A percentile compares a stretch with the other conserved stretches of the same genome.
phyloP scores from a whole-genome alignment of 805 yeast genomes.

The Schizosaccharomyces japonicus region DNA sequence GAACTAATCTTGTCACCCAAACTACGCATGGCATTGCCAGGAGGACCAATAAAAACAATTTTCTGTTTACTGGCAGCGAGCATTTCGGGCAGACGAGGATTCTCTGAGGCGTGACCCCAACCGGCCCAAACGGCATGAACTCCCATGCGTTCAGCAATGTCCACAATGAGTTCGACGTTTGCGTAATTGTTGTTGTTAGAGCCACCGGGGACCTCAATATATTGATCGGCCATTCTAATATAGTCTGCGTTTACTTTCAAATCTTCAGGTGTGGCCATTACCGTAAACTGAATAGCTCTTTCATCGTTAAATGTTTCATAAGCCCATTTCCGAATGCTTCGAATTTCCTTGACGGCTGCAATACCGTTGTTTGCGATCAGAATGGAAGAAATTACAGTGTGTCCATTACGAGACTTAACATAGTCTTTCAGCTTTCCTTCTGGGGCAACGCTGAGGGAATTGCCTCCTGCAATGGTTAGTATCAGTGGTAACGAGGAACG shows the following conservation, averaged over 20 bases:
- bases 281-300: constrained; percentile 77
- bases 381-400: constrained; percentile 71
- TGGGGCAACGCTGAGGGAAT: constrained; percentile 53
- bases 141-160: constrained; percentile 83
- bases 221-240: constrained; percentile 96
- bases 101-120: constrained; percentile 99
- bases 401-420: constrained; percentile 71
- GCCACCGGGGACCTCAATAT: constrained; percentile 96
- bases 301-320: constrained; percentile 97
- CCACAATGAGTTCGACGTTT: constrained; percentile 89
- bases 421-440: constrained; percentile 53
- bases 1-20: constrained; percentile 94
- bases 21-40: constrained; percentile 98
- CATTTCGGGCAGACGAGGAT: constrained; percentile 79
- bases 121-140: constrained; percentile 99
- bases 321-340: constrained; percentile 96
- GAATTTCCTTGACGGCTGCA: constrained; percentile 94
- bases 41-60: constrained; percentile 92
- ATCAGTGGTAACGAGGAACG: neutral
- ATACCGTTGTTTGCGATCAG: constrained; percentile 96
- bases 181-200: constrained; percentile 97
- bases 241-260: constrained; percentile 90
- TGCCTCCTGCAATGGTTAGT: constrained; percentile 28
- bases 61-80: constrained; percentile 80
- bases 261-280: constrained; percentile 99